phyloP scores from a whole-genome alignment of 2,329 filamentous ascomycete genomes.

The Trichothecium roseum region DNA sequence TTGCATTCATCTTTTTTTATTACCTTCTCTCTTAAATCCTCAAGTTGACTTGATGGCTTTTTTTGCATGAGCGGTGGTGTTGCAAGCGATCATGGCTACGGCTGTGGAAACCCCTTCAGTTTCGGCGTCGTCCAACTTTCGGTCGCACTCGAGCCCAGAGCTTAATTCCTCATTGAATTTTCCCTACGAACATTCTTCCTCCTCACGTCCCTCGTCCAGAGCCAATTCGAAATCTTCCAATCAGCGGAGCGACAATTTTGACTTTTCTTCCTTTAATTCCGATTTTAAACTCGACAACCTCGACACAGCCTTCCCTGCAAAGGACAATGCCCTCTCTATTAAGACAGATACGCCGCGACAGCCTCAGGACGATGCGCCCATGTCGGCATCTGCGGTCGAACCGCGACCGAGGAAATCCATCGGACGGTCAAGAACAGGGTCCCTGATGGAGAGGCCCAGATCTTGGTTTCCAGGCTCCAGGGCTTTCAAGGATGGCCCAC shows the following conservation, averaged over 20 bases:
- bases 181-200: conserved; percentile 1
- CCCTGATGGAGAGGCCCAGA: conserved; percentile 37
- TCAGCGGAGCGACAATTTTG: conserved; percentile 28
- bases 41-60: conserved; percentile 15
- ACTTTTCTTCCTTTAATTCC: conserved; percentile 42
- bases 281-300: conserved; percentile 38
- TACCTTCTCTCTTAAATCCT: neutral
- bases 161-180: conserved; percentile 17
- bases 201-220: conserved; percentile 2
- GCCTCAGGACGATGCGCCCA: neutral
- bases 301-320: conserved; percentile 33
- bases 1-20: too few species aligned
- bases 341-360: conserved; percentile 10
- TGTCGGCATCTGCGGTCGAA: neutral
- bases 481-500: conserved; percentile 17
- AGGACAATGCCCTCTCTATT: conserved; percentile 23
- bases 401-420: conserved; percentile 6
- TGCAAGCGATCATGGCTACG: conserved; percentile 26
- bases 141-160: conserved; percentile 23
- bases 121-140: conserved; percentile 13
- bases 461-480: conserved; percentile 42
- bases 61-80: conserved; percentile 18
- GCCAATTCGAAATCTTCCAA: conserved; percentile 12
- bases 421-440: conserved; percentile 28
- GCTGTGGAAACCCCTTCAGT: conserved; percentile 17